Evolutionary conservation across 1,139 yeast genomes (phyloP).

Genomic region (Saccharomycopsis hybrid): DNA sequence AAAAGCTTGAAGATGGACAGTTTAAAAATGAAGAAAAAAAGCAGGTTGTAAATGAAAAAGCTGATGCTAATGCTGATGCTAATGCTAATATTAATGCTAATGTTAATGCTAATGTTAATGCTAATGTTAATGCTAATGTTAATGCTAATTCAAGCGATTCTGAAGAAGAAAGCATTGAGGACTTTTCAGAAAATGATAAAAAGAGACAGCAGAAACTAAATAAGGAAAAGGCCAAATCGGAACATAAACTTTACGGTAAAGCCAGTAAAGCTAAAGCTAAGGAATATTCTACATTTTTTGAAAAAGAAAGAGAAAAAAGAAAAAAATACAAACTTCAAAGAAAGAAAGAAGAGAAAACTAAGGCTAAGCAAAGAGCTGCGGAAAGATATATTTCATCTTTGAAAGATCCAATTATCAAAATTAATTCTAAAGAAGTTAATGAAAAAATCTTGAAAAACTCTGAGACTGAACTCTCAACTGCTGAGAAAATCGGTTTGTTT

Average conservation of each 20-base stretch:
- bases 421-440: background rate
- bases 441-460: too few relatives aligned
- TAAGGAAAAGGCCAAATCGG: background rate
- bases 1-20: background rate
- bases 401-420: background rate
- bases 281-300: background rate
- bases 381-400: background rate
- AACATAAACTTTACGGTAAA: background rate
- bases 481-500: too few relatives aligned
- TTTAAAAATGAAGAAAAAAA: slow-evolving; percentile 1
- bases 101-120: too few relatives aligned
- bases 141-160: background rate
- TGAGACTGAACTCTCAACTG: too few relatives aligned
- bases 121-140: too few relatives aligned
- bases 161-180: background rate
- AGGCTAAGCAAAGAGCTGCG: background rate
- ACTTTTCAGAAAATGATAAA: background rate
- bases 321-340: background rate
- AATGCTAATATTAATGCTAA: too few relatives aligned
- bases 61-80: background rate
- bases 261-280: background rate
- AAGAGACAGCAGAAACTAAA: background rate
- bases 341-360: background rate
- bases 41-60: background rate
- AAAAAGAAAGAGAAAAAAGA: background rate